Conservation (phyloP, 495 filamentous ascomycete genomes). For the Penicillium ucsense region DNA sequence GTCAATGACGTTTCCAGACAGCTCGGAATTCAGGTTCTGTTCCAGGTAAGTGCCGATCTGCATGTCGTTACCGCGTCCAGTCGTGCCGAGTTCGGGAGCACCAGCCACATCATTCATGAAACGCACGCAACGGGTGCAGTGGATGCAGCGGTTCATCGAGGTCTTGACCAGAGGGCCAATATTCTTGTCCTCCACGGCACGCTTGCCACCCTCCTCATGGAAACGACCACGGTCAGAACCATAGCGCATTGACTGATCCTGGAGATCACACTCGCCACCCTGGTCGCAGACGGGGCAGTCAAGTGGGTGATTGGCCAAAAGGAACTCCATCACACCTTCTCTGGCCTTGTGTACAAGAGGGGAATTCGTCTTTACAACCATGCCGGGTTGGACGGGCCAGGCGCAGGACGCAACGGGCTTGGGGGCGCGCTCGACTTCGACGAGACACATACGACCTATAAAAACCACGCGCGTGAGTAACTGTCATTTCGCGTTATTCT, state of each 20-base stretch:
- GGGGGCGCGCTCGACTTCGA: conserved; percentile 90
- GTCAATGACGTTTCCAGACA: conserved; percentile 96
- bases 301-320: conserved; percentile 92
- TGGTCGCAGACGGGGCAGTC: conserved; percentile 98
- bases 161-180: conserved; percentile 98
- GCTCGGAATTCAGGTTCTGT: conserved; percentile 78
- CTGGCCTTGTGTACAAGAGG: conserved; percentile 92
- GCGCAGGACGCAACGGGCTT: conserved; percentile 98
- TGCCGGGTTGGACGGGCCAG: conserved; percentile 96
- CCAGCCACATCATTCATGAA: conserved; percentile 97
- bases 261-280: conserved; percentile 95
- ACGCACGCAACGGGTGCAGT: conserved; percentile 94
- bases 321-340: conserved; percentile 98
- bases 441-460: conserved; percentile 84
- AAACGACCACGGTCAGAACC: conserved; percentile 93
- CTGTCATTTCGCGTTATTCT: too few species aligned
- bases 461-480: not conserved
- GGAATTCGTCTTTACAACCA: conserved; percentile 98
- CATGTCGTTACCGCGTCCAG: conserved; percentile 89
- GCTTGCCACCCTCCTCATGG: conserved; percentile 89
- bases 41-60: conserved; percentile 98
- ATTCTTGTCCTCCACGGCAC: conserved; percentile 97
- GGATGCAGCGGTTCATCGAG: conserved; percentile 99
- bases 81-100: conserved; percentile 87
- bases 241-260: conserved; percentile 98